phyloP scores from a whole-genome alignment of 768 basidiomycete genomes.

The Lactarius sanguifluus region DNA sequence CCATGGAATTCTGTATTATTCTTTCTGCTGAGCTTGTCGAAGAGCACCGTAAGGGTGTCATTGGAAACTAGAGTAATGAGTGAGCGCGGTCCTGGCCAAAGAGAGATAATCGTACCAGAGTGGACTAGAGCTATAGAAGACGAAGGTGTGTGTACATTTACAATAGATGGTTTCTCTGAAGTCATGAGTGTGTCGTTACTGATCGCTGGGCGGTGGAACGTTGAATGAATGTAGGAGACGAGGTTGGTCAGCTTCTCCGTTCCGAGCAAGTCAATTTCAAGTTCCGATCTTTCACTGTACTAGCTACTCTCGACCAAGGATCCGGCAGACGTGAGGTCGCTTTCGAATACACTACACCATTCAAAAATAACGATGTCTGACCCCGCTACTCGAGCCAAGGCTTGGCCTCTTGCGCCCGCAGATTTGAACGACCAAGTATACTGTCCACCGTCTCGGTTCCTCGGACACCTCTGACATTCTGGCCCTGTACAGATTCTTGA shows the following conservation, averaged over 20 bases:
- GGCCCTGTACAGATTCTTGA: constrained; percentile 74
- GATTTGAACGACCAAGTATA: constrained; percentile 85
- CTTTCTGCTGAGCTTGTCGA: constrained; percentile 72
- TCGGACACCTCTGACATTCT: background rate
- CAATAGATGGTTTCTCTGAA: constrained; percentile 43
- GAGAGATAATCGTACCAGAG: constrained; percentile 51
- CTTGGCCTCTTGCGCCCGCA: constrained; percentile 86
- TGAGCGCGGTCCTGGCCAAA: constrained; percentile 8
- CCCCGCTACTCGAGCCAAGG: constrained; percentile 58
- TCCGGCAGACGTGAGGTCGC: constrained; percentile 79
- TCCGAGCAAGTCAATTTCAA: constrained; percentile 2
- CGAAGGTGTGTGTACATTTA: constrained; percentile 75
- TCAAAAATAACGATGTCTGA: constrained; percentile 64
- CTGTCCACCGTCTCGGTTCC: constrained; percentile 8
- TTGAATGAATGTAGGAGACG: background rate
- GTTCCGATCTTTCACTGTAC: constrained; percentile 2
- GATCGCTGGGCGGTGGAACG: background rate
- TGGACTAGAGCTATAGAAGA: constrained; percentile 76
- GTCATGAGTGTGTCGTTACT: constrained; percentile 31
- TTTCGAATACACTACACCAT: constrained; percentile 30
- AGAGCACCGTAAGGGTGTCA: constrained; percentile 62
- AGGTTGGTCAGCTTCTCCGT: background rate
- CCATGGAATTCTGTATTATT: constrained; percentile 55
- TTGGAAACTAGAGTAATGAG: constrained; percentile 53
- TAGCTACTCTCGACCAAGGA: constrained; percentile 67